phyloP scores from a whole-genome alignment of 1,139 yeast genomes.

The Schwanniomyces etchellsii region DNA sequence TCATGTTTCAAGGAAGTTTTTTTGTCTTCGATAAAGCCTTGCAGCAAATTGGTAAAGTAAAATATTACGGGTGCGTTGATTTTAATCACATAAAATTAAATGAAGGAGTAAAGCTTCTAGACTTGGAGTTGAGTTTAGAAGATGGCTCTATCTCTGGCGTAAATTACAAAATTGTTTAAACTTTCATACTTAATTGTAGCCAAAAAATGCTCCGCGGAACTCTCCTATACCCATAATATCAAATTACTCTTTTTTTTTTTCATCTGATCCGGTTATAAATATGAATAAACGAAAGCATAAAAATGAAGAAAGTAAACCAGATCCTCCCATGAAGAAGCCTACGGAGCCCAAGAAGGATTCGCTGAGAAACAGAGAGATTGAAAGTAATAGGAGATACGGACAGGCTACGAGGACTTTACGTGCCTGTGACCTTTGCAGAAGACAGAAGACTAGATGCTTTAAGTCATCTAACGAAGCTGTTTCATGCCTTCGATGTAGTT shows the following conservation, averaged over 20 bases:
- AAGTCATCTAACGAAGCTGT: constrained; percentile 37
- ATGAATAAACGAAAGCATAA: too few relatives aligned
- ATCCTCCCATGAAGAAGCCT: too few relatives aligned
- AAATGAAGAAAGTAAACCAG: too few relatives aligned
- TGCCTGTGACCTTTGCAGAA: constrained; percentile 58
- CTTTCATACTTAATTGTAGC: too few relatives aligned
- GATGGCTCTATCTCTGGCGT: constrained; percentile 4
- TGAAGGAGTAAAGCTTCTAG: constrained; percentile 24
- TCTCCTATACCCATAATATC: too few relatives aligned
- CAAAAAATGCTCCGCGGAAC: too few relatives aligned
- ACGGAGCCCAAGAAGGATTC: neutral
- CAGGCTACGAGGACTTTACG: constrained; percentile 36
- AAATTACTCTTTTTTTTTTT: too few relatives aligned
- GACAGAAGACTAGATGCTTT: constrained; percentile 60
- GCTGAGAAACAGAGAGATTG: neutral
- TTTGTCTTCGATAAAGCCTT: constrained; percentile 14
- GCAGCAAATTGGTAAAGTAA: constrained; percentile 13
- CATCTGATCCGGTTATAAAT: too few relatives aligned
- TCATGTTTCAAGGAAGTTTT: constrained; percentile 21
- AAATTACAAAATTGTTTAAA: constrained; percentile 9
- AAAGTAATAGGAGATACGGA: constrained; percentile 3
- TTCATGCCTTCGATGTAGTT: constrained; percentile 53
- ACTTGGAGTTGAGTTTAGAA: constrained; percentile 10
- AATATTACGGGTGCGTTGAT: constrained; percentile 28
- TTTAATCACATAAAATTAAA: constrained; percentile 26